Evolutionary conservation across 2,329 filamentous ascomycete genomes (phyloP).

Genomic region (Coleophoma crateriformis): DNA sequence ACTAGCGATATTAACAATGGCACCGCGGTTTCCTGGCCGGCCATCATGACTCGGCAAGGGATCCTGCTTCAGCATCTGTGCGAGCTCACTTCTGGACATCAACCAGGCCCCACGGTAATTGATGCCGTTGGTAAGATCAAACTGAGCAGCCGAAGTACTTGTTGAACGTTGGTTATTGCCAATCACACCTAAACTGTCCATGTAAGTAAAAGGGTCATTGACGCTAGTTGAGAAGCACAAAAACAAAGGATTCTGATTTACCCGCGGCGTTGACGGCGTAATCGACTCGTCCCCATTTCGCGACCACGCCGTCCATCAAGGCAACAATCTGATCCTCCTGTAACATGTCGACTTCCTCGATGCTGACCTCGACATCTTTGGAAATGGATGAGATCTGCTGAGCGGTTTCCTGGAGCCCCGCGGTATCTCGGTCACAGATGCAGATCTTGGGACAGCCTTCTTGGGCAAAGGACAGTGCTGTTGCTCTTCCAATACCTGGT

Average conservation of each 20-base stretch:
- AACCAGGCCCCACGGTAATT: slow-evolving; percentile 42
- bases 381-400: slow-evolving; percentile 17
- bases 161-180: slow-evolving; percentile 16
- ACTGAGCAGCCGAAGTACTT: slow-evolving; percentile 29
- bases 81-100: slow-evolving; percentile 34
- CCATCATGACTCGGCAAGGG: slow-evolving; percentile 36
- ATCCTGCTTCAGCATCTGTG: slow-evolving; percentile 37
- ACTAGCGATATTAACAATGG: slow-evolving; percentile 39
- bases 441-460: slow-evolving; percentile 38
- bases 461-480: slow-evolving; percentile 35
- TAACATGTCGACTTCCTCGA: slow-evolving; percentile 29
- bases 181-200: slow-evolving; percentile 10
- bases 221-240: not conserved
- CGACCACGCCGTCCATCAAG: slow-evolving; percentile 27
- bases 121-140: slow-evolving; percentile 35
- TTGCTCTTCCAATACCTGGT: slow-evolving; percentile 37
- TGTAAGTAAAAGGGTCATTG: not conserved
- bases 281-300: slow-evolving; percentile 34
- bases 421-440: slow-evolving; percentile 33
- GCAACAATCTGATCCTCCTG: slow-evolving; percentile 27
- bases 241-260: slow-evolving; percentile 5
- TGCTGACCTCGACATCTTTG: slow-evolving; percentile 15
- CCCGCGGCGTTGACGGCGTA: slow-evolving; percentile 41
- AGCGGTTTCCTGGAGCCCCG: slow-evolving; percentile 27
- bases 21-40: slow-evolving; percentile 32